These are phyloP conservation scores for Boechera divaricarpa DNA, from an alignment of 345 rosid species.

Conservation along the genomic window DNA sequence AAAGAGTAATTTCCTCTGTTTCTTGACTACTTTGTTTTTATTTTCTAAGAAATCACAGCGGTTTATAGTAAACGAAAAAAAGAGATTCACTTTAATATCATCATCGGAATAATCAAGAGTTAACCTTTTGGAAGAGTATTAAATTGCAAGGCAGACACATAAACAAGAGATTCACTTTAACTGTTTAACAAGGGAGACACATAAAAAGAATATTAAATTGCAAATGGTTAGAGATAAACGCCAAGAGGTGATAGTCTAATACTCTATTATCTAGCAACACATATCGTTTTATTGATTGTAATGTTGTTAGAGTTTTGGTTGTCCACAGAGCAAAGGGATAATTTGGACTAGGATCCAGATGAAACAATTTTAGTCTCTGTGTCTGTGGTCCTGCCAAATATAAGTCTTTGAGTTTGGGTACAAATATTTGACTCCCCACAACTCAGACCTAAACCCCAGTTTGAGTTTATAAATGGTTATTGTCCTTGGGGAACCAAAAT, in stretches of 20 bases:
- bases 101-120: no score
- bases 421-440: neutral
- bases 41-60: no score
- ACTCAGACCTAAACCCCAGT: neutral
- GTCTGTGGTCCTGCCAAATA: neutral
- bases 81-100: no score
- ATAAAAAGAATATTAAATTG: neutral
- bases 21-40: neutral
- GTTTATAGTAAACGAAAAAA: neutral
- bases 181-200: neutral
- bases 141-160: no score
- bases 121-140: no score
- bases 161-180: neutral
- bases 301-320: neutral
- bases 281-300: neutral
- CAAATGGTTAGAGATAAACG: neutral
- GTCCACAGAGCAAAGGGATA: neutral
- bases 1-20: constrained; percentile 4
- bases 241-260: constrained; percentile 8
- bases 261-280: neutral
- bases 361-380: neutral
- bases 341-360: neutral
- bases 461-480: neutral
- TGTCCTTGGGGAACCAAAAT: neutral
- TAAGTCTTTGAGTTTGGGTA: neutral